Percentiles rank a stretch among this genome's conserved stretches.
Conservation (phyloP, 208 protist genomes). For the Leishmania gerbilli region DNA sequence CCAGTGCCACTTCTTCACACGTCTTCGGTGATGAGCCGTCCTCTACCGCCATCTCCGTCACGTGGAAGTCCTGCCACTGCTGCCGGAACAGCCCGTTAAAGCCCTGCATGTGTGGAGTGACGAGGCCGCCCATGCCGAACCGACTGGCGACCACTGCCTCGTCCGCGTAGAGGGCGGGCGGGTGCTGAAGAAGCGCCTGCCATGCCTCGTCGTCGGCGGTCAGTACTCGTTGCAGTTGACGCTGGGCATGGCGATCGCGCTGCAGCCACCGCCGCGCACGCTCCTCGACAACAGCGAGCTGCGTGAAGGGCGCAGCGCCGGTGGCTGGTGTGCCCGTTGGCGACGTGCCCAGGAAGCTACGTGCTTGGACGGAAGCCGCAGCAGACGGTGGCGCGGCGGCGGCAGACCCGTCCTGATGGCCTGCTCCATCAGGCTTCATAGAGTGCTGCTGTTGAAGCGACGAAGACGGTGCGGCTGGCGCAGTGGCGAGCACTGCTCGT, state of each 20-base stretch:
- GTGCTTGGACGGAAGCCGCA: neutral
- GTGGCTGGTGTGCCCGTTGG: neutral
- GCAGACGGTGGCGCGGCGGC: neutral
- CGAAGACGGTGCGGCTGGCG: neutral
- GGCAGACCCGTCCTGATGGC: neutral
- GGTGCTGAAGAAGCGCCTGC: slow-evolving; percentile 36
- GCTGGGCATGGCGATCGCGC: slow-evolving; percentile 5
- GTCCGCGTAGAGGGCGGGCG: slow-evolving; percentile 45
- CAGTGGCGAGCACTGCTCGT: neutral
- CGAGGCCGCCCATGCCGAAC: slow-evolving; percentile 82
- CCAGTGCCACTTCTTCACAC: neutral
- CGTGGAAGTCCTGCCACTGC: slow-evolving; percentile 76
- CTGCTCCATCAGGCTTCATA: neutral
- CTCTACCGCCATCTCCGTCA: slow-evolving; percentile 61
- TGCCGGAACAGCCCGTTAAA: slow-evolving; percentile 77
- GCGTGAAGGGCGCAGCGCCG: slow-evolving; percentile 19
- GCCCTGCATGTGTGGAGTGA: slow-evolving; percentile 31
- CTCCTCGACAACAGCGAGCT: slow-evolving; percentile 30
- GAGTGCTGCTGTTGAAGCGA: neutral
- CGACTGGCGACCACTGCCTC: slow-evolving; percentile 55
- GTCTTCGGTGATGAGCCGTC: neutral
- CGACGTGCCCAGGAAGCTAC: neutral
- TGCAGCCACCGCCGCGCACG: slow-evolving; percentile 21
- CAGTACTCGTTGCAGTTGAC: slow-evolving; percentile 5
- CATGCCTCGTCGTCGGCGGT: slow-evolving; percentile 15